phyloP scores from a whole-genome alignment of 2,329 filamentous ascomycete genomes.

The Phyllosticta citriasiana region DNA sequence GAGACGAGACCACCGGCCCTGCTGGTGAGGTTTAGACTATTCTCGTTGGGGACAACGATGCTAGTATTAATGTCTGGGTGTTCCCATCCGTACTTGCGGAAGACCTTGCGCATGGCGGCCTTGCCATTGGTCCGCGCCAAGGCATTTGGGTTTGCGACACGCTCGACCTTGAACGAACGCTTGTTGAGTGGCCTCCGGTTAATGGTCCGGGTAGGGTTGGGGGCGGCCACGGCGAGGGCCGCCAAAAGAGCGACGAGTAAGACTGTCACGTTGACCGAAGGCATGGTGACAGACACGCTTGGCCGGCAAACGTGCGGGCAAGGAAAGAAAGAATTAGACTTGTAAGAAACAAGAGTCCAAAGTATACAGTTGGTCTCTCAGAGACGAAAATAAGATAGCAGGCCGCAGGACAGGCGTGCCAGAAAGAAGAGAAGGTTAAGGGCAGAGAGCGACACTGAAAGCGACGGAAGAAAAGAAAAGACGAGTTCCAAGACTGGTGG shows the following conservation, averaged over 20 bases:
- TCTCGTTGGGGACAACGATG: conserved; percentile 23
- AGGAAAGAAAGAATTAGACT: not conserved
- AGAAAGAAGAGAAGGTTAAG: conserved; percentile 3
- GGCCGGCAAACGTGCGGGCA: conserved; percentile 5
- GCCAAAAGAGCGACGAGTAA: conserved; percentile 40
- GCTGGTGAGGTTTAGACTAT: conserved; percentile 27
- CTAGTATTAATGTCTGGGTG: conserved; percentile 22
- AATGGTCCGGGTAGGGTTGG: conserved; percentile 23
- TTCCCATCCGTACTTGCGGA: conserved; percentile 53
- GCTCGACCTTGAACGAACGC: conserved; percentile 53
- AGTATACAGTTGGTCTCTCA: conserved; percentile 3
- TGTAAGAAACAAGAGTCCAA: not conserved
- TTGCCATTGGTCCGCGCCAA: conserved; percentile 45
- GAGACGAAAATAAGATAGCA: conserved; percentile 1
- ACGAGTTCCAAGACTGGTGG: not conserved
- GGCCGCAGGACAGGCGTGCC: not conserved
- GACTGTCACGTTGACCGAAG: conserved; percentile 24
- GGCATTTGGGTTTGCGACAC: conserved; percentile 47
- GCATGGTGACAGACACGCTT: conserved; percentile 20
- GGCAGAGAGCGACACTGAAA: not conserved
- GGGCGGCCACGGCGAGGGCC: conserved; percentile 38
- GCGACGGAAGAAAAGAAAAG: conserved; percentile 4
- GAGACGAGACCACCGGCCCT: conserved; percentile 44
- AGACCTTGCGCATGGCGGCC: conserved; percentile 53
- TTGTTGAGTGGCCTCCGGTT: conserved; percentile 29